Evolutionary conservation across 371 early-diverging fungal genomes (phyloP), one percentile per base, ranked within the genome.

Genomic region (Circinella minor): DNA sequence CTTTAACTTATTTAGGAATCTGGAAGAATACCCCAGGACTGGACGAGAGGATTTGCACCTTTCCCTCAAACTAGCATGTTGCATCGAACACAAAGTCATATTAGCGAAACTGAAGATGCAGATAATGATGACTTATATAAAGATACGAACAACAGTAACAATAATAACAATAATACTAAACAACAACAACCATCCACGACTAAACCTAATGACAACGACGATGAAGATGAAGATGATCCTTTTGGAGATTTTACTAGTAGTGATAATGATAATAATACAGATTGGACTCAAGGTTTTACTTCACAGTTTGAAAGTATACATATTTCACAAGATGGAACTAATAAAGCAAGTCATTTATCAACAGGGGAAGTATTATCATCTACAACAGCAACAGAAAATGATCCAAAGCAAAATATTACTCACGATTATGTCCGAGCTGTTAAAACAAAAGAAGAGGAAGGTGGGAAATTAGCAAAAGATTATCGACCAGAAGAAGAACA

Each of bases 181-280:
- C 15, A 61, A 61, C 51, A 8, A 36, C 17, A 13, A 37, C 36
- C 63, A 20, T 10, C 49, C 6, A 43, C 48, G 20, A 20, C 63
- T 18, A 46, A 66, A 38, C 37, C 20, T 13, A 18, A 36, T 36
- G 59, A 38, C 27, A 60, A 64, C 8, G 60, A 74, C 0, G 68
- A 68, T n/a, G 78, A 77, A 9, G 75, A 74, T 14, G 76, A 78
- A 3, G 77, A 81, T 14, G 78, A 82, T 72, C 75, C 77, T 15
- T 82, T 82, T 70, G 78, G 82, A 54, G 82, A 79, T n/a, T 77
- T 78, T 68, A 67, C 75, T 15, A 69, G 71, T 59, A 72, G 75
- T 48, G 71, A 68, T 59, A 57, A 63, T 13, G 60, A 67, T 27
- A 57, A 57, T 48, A 51, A 66, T 27, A 27, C 27, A 27, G 74